phyloP scores from a whole-genome alignment of 345 rosid genomes.

The Turnera subulata region DNA sequence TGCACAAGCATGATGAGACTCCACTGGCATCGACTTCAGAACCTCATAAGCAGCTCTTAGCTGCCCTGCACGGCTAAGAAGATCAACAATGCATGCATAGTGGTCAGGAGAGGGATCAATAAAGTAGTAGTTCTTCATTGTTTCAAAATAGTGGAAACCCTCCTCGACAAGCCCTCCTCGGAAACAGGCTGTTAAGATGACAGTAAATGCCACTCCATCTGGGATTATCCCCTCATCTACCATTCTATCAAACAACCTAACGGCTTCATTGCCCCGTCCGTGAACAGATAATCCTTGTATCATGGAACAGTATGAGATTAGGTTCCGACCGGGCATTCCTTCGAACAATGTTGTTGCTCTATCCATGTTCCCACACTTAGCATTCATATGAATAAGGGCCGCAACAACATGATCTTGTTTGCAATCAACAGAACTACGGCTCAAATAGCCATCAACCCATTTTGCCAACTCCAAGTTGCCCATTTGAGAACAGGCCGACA shows the following conservation, averaged over 20 bases:
- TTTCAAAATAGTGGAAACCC: slow-evolving; percentile 47
- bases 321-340: slow-evolving; percentile 43
- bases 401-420: slow-evolving; percentile 45
- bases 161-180: slow-evolving; percentile 54
- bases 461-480: slow-evolving; percentile 54
- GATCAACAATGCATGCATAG: slow-evolving; percentile 64
- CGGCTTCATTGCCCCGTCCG: slow-evolving; percentile 43
- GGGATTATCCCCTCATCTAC: slow-evolving; percentile 56
- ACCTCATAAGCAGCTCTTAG: slow-evolving; percentile 52
- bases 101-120: slow-evolving; percentile 56
- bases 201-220: slow-evolving; percentile 65
- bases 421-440: slow-evolving; percentile 31
- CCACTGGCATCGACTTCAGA: slow-evolving; percentile 48
- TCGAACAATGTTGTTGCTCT: slow-evolving; percentile 53
- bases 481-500: slow-evolving; percentile 69
- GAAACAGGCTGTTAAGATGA: slow-evolving; percentile 58
- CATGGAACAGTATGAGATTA: slow-evolving; percentile 57
- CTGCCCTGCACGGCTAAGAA: slow-evolving; percentile 57
- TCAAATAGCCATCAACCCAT: slow-evolving; percentile 50
- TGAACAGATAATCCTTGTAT: slow-evolving; percentile 65
- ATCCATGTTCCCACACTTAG: slow-evolving; percentile 67
- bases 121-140: slow-evolving; percentile 42
- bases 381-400: slow-evolving; percentile 75
- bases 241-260: slow-evolving; percentile 52
- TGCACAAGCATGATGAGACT: slow-evolving; percentile 51